Evolutionary conservation across 306 rosid species (phyloP).

Genomic region (Acacia melanoxylon): DNA sequence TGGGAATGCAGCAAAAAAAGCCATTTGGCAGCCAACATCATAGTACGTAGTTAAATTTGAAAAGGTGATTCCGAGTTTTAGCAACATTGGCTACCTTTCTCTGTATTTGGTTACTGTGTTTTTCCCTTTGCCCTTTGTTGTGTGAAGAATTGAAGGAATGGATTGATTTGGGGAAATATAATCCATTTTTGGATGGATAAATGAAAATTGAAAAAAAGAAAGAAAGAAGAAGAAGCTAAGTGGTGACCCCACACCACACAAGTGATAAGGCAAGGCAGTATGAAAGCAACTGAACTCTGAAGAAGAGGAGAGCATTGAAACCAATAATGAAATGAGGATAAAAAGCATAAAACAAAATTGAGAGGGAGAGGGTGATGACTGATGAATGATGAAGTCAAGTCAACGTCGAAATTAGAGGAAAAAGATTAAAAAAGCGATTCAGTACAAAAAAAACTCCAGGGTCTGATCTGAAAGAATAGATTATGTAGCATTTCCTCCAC

Average conservation of each 20-base stretch:
- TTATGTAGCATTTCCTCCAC: too few relatives aligned
- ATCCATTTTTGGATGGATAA: not conserved
- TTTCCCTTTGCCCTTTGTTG: not conserved
- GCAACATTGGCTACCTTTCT: not conserved
- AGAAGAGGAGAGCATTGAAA: not conserved
- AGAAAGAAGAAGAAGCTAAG: not conserved
- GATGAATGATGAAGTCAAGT: not conserved
- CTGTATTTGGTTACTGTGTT: not conserved
- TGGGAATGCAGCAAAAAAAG: not conserved
- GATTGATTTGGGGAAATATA: not conserved
- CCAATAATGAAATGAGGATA: not conserved
- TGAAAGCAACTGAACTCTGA: not conserved
- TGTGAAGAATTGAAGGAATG: not conserved
- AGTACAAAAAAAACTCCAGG: too few relatives aligned
- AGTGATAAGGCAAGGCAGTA: not conserved
- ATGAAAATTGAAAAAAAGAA: not conserved
- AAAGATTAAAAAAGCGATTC: too few relatives aligned
- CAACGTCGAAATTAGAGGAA: not conserved
- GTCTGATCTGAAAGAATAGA: too few relatives aligned
- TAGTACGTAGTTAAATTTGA: not conserved
- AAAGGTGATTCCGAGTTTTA: not conserved
- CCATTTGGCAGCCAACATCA: not conserved
- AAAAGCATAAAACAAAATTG: not conserved
- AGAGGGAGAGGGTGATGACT: not conserved
- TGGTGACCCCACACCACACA: not conserved